These are phyloP conservation scores for Thermothielavioides terrestris DNA, from an alignment of 495 filamentous ascomycete genomes.

Conservation along the genomic window DNA sequence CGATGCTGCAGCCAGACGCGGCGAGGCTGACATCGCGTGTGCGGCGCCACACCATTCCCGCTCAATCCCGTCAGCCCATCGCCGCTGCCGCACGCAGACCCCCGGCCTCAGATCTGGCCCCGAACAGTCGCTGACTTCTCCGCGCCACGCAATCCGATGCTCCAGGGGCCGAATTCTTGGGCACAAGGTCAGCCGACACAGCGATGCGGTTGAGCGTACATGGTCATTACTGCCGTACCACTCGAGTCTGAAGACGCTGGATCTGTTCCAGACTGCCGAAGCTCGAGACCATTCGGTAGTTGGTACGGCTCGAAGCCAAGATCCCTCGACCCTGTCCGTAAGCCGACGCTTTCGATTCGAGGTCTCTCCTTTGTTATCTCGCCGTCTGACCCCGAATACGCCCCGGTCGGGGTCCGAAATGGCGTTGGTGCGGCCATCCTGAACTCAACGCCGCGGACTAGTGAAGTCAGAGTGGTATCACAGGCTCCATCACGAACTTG, in stretches of 20 bases:
- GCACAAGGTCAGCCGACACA: not conserved
- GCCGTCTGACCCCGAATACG: constrained; percentile 5
- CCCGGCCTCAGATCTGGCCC: constrained; percentile 5
- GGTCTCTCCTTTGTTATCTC: too few species aligned
- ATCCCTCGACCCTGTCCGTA: too few species aligned
- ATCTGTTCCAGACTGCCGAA: too few species aligned
- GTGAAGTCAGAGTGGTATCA: not conserved
- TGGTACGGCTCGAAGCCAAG: too few species aligned
- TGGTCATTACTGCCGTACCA: too few species aligned
- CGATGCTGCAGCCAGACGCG: not conserved
- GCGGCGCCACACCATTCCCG: not conserved
- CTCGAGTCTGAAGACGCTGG: too few species aligned
- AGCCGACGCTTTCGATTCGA: too few species aligned
- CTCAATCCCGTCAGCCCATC: not conserved
- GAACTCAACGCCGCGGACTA: constrained; percentile 10
- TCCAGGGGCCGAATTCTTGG: not conserved
- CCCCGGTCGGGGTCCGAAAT: constrained; percentile 2
- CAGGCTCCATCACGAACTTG: not conserved
- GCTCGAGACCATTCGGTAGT: too few species aligned
- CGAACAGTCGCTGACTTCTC: not conserved
- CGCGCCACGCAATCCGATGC: not conserved
- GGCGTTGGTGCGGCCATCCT: constrained; percentile 2
- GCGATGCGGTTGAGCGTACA: constrained; percentile 4
- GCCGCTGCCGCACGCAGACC: not conserved
- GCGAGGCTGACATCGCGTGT: not conserved